Conservation (phyloP, 305 asterid species). For the Solanum hybrid region DNA sequence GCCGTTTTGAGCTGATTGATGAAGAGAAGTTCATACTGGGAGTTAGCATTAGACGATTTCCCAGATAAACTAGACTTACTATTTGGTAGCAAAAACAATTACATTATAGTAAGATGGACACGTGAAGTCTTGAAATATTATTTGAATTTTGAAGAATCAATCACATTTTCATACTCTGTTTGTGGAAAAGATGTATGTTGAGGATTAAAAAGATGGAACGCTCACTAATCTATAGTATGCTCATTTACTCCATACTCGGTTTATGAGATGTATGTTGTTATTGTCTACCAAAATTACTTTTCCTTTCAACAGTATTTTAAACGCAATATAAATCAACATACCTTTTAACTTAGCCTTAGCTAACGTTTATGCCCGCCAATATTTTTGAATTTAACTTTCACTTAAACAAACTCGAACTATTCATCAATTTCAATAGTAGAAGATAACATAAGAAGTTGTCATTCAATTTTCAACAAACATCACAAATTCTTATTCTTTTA, state of each 20-base stretch:
- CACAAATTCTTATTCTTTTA: background rate
- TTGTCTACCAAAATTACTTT: background rate
- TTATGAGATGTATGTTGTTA: background rate
- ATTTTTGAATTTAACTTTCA: too few species aligned
- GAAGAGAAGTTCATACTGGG: background rate
- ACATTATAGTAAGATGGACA: too few species aligned
- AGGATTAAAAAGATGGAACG: too few species aligned
- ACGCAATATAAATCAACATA: background rate
- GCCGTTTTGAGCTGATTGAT: background rate
- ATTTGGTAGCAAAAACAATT: too few species aligned
- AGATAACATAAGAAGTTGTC: background rate
- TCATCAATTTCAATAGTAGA: too few species aligned
- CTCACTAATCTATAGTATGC: too few species aligned
- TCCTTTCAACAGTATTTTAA: background rate
- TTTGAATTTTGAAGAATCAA: too few species aligned
- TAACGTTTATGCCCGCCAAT: background rate
- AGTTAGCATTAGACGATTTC: too few species aligned
- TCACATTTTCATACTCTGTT: too few species aligned
- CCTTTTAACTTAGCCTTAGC: background rate
- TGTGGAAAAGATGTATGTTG: background rate
- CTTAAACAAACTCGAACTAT: too few species aligned
- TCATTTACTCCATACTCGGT: too few species aligned
- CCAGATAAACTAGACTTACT: too few species aligned
- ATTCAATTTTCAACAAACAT: background rate
- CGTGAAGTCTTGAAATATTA: background rate